These are phyloP conservation scores for Penicillium paradoxum DNA, from an alignment of 495 filamentous ascomycete species.

Conservation along the genomic window DNA sequence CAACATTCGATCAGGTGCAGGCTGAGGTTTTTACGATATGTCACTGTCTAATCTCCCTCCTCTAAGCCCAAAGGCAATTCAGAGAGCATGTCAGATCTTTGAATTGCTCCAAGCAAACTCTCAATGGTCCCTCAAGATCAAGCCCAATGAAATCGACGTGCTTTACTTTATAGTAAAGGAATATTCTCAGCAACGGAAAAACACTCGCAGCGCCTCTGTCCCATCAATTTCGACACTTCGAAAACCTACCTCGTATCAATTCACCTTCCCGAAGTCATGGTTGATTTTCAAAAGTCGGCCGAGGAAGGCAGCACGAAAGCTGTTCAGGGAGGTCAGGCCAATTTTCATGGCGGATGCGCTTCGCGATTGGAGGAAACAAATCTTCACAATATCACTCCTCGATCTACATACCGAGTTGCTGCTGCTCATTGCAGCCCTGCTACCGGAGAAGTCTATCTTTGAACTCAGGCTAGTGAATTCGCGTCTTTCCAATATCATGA, in stretches of 20 bases:
- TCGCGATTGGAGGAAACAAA: background rate
- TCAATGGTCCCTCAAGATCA: background rate
- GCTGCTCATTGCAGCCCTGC: background rate
- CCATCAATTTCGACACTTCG: background rate
- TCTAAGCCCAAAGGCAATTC: background rate
- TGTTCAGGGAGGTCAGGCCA: background rate
- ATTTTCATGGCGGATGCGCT: background rate
- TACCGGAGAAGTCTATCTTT: background rate
- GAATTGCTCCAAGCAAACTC: background rate
- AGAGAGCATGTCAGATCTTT: background rate
- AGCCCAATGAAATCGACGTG: background rate
- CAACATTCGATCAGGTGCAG: background rate
- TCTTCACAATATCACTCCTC: background rate
- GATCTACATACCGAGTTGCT: background rate
- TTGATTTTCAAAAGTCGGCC: too few species aligned
- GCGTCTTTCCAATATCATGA: background rate
- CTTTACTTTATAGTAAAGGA: background rate
- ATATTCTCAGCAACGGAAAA: background rate
- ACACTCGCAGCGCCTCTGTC: background rate
- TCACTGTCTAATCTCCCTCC: background rate
- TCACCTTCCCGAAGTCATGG: background rate
- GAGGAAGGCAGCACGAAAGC: background rate
- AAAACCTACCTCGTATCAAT: background rate
- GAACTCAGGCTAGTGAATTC: background rate
- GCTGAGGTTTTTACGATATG: background rate